Evolutionary conservation across 2,329 filamentous ascomycete genomes (phyloP), one percentile per base, ranked within the genome.

Genomic region (Meredithiella fracta): DNA sequence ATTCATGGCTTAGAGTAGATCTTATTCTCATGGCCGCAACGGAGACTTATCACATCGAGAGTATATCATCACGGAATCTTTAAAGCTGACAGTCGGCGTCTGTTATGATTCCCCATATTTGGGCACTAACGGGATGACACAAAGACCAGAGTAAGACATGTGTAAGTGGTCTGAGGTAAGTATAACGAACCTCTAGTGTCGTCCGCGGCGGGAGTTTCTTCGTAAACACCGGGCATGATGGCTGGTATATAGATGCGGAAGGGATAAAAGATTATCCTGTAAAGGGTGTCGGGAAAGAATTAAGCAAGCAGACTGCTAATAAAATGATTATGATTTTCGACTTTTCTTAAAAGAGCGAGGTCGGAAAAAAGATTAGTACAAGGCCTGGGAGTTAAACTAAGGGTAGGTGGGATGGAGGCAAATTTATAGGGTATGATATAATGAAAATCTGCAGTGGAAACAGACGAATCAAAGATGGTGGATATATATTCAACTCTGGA

Each of bases 181-280:
- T 47, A 47, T 11, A 51, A 66, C 67, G 23, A 64, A 69, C 67
- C 64, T 68, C 67, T 66, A 59, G 66, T 67, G 57, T 69, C 67
- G 59, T 69, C 67, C 29, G 67, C 67, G 31, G 56, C 56, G 62
- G 62, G 62, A 52, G 65, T 62, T 60, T 66, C 64, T 60, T 66
- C 64, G 59, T 67, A 64, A 60, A 67, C 61, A 59, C 65, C 66
- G 57, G 67, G 65, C 66, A 68, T 68, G 20, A 40, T 65, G 60
- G 47, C 52, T 54, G 50, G 51, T 53, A 58, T 53, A 47, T 40
- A 20, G 22, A 23, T 51, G 47, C 40, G 26, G 25, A 51, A 52
- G 54, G 57, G 51, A 57, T 55, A 56, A 56, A 58, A 57, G 50
- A 52, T 52, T 52, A 52, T 52, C 50, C 50, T 52, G n/a, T 23